Percentiles rank a stretch among this genome's conserved stretches.
phyloP scores from a whole-genome alignment of 192 early-diverging fungal species.

The Linnemannia hyalina region DNA sequence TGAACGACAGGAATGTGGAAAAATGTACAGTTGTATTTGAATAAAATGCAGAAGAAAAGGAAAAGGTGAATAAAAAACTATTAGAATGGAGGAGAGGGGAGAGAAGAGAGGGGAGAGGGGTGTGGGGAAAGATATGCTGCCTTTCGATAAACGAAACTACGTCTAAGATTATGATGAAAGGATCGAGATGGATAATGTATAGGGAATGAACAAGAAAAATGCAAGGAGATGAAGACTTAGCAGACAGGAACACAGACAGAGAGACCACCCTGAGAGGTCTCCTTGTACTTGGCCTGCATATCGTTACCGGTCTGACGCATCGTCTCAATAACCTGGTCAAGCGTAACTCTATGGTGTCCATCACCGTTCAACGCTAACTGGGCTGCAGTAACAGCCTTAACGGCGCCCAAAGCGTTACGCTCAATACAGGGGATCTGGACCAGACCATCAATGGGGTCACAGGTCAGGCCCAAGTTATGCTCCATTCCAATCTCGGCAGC shows the following conservation, averaged over 20 bases:
- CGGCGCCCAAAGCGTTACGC: slow-evolving; percentile 92
- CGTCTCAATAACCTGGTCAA: slow-evolving; percentile 95
- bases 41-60: too few relatives aligned
- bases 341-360: slow-evolving; percentile 89
- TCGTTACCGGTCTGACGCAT: slow-evolving; percentile 94
- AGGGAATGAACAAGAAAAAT: background rate
- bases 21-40: too few relatives aligned
- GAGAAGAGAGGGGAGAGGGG: background rate
- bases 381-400: slow-evolving; percentile 96
- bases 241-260: slow-evolving; percentile 44
- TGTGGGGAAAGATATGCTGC: background rate
- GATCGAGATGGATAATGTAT: background rate
- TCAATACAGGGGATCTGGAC: slow-evolving; percentile 98
- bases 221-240: background rate
- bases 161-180: background rate
- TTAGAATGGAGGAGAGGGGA: background rate
- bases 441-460: slow-evolving; percentile 91
- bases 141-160: background rate
- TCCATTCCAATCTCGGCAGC: slow-evolving; percentile 98
- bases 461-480: slow-evolving; percentile 86
- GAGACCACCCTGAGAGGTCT: slow-evolving; percentile 93
- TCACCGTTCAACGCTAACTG: slow-evolving; percentile 96
- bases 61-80: background rate
- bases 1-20: too few relatives aligned
- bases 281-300: slow-evolving; percentile 98